Evolutionary conservation across 1,139 yeast genomes (phyloP), one percentile per base, ranked within the genome.

Genomic region (Pichia kudriavzevii): DNA sequence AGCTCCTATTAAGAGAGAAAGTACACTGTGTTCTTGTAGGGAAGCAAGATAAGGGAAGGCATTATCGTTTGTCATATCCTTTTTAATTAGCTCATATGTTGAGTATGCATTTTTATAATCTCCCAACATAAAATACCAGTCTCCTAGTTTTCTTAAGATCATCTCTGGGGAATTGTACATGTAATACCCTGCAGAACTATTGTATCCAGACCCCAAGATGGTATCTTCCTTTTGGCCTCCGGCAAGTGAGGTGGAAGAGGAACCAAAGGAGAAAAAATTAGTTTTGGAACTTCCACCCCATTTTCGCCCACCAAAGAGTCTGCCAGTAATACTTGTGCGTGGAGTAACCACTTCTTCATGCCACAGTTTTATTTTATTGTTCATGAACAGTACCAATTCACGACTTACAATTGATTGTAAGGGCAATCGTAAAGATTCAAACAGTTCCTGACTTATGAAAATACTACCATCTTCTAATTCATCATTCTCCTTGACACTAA

Each of bases 11-110:
- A 88, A 59, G 30, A 80, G 63, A 1, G 94, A 78, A 1, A 79
- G 67, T 1, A 87, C 80, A 45, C 85, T 79, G 81, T 84, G 81
- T 58, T 91, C 97, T 43, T 88, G 91, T 9, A 83, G 68, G 0
- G 94, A 78, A 0, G 96, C 95, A 38, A 82, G 69, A 49, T 84
- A 80, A 4, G 69, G 63, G 88, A 94, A 84, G 1, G 94, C 87
- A 57, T 79, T 81, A 49, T 82, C 94, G 43, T 72, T 72, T 24
- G 75, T 67, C 48, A 79, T 80, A 54, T 88, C 96, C 48, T 82
- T 80, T 44, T 79, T 79, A 26, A 87, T 67, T 39, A 84, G 57
- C 42, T 91, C 97, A 55, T 91, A 91, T 1, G 88, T 79, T 2
- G 83, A 67, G 52, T 82, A 80, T 7, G 97, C 93, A 44, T 77